Conservation (phyloP, 2,329 filamentous ascomycete genomes). For the Alternaria sp. region DNA sequence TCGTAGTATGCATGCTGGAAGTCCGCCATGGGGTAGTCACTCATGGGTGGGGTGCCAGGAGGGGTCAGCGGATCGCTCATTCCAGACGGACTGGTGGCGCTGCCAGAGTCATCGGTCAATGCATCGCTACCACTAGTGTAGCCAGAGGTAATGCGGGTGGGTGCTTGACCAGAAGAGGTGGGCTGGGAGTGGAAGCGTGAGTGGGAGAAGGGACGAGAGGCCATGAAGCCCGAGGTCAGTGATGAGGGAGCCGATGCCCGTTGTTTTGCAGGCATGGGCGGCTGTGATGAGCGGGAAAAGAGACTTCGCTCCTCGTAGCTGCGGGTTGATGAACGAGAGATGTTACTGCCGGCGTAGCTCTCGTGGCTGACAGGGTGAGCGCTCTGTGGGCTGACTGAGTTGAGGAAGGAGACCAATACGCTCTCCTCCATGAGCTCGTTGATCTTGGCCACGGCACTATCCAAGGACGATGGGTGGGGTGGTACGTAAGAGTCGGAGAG, state of each 20-base stretch:
- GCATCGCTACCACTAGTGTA: slow-evolving; percentile 55
- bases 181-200: slow-evolving; percentile 51
- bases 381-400: slow-evolving; percentile 65
- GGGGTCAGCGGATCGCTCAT: slow-evolving; percentile 74
- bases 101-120: slow-evolving; percentile 71
- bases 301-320: slow-evolving; percentile 54
- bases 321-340: slow-evolving; percentile 51
- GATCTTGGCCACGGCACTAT: slow-evolving; percentile 84
- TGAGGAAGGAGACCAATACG: slow-evolving; percentile 89
- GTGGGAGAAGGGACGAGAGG: slow-evolving; percentile 47
- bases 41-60: slow-evolving; percentile 77
- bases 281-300: slow-evolving; percentile 40
- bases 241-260: slow-evolving; percentile 53
- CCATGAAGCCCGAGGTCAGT: slow-evolving; percentile 50
- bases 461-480: slow-evolving; percentile 76
- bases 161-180: slow-evolving; percentile 42
- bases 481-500: slow-evolving; percentile 69
- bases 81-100: slow-evolving; percentile 56
- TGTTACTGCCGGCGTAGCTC: slow-evolving; percentile 52
- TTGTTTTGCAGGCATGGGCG: slow-evolving; percentile 45
- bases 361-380: slow-evolving; percentile 56
- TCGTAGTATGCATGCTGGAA: slow-evolving; percentile 50
- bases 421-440: slow-evolving; percentile 98
- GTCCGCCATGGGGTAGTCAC: slow-evolving; percentile 57
- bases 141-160: slow-evolving; percentile 41